Conservation (phyloP, 2,329 filamentous ascomycete genomes). For the Claviceps sp. region DNA sequence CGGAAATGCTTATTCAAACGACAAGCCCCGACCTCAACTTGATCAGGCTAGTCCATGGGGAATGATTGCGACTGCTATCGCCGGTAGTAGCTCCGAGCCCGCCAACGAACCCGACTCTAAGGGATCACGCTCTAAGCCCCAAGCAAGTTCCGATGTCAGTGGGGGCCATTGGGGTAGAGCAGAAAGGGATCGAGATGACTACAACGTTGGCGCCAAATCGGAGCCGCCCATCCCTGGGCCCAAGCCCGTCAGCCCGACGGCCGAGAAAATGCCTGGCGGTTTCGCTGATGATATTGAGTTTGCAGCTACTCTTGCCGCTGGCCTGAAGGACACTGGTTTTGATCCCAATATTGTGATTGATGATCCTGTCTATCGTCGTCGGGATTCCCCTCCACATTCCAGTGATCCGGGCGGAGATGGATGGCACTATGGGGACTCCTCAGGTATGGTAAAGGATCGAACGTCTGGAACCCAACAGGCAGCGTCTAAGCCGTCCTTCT, state of each 20-base stretch:
- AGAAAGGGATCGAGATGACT: constrained; percentile 10
- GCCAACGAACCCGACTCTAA: constrained; percentile 19
- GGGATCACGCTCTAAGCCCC: constrained; percentile 5
- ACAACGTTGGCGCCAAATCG: constrained; percentile 27
- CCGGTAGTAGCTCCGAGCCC: constrained; percentile 26
- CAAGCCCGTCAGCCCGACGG: constrained; percentile 36
- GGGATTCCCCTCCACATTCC: constrained; percentile 49
- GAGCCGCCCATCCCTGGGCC: constrained; percentile 41
- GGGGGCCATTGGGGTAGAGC: constrained; percentile 9
- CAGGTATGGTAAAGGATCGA: constrained; percentile 33
- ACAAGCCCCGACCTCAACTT: constrained; percentile 21
- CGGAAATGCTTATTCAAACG: constrained; percentile 13
- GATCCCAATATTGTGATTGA: constrained; percentile 58
- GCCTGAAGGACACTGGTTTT: constrained; percentile 55
- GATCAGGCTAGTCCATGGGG: constrained; percentile 36
- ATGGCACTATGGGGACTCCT: constrained; percentile 36
- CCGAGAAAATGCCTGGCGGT: constrained; percentile 45
- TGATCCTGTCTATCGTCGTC: constrained; percentile 47
- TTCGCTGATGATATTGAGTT: constrained; percentile 59
- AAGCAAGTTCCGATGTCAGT: constrained; percentile 5
- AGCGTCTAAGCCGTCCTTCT: constrained; percentile 26
- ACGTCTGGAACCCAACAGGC: constrained; percentile 4
- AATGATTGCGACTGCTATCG: constrained; percentile 36
- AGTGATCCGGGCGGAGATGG: constrained; percentile 29
- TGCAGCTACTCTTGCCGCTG: constrained; percentile 55